These are phyloP conservation scores for Aspergillus fumigatiaffinis DNA, from an alignment of 2,329 filamentous ascomycete genomes.

Conservation along the genomic window DNA sequence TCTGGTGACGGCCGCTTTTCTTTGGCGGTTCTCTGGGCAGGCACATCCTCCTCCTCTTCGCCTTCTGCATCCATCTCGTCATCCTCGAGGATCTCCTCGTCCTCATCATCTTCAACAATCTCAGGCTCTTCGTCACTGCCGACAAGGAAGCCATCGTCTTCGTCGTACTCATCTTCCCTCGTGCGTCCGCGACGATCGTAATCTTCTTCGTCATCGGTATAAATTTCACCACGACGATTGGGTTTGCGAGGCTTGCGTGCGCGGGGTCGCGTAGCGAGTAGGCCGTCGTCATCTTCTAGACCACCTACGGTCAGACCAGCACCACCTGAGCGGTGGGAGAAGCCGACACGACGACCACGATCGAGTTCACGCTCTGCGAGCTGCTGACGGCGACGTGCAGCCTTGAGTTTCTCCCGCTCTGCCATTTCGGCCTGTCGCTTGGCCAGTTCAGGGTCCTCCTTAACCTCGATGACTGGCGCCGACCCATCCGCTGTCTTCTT, in stretches of 20 bases:
- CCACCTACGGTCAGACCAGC: slow-evolving; percentile 53
- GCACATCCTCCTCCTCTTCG: slow-evolving; percentile 32
- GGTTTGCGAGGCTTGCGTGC: slow-evolving; percentile 35
- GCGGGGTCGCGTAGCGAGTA: slow-evolving; percentile 40
- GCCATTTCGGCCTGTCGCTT: slow-evolving; percentile 57
- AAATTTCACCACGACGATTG: slow-evolving; percentile 46
- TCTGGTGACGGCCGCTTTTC: slow-evolving; percentile 24
- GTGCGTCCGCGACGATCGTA: slow-evolving; percentile 42
- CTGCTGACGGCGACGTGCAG: slow-evolving; percentile 52
- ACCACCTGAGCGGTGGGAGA: slow-evolving; percentile 42
- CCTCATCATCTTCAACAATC: slow-evolving; percentile 42
- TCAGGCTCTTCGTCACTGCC: slow-evolving; percentile 48
- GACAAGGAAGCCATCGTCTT: slow-evolving; percentile 72
- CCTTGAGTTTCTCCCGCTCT: slow-evolving; percentile 56
- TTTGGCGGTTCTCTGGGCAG: slow-evolving; percentile 24
- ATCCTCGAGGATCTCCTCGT: slow-evolving; percentile 41
- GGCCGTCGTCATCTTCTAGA: slow-evolving; percentile 56
- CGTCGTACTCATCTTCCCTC: slow-evolving; percentile 78
- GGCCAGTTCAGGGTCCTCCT: slow-evolving; percentile 60
- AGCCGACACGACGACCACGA: slow-evolving; percentile 48
- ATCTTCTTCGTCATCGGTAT: slow-evolving; percentile 48
- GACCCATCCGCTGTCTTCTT: slow-evolving; percentile 49
- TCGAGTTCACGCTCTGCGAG: slow-evolving; percentile 54
- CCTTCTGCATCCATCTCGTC: slow-evolving; percentile 46
- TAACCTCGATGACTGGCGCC: slow-evolving; percentile 55